Percentiles rank a stretch among this genome's conserved stretches.
phyloP scores from a whole-genome alignment of 2,329 filamentous ascomycete species.

The Didymella segeticola region DNA sequence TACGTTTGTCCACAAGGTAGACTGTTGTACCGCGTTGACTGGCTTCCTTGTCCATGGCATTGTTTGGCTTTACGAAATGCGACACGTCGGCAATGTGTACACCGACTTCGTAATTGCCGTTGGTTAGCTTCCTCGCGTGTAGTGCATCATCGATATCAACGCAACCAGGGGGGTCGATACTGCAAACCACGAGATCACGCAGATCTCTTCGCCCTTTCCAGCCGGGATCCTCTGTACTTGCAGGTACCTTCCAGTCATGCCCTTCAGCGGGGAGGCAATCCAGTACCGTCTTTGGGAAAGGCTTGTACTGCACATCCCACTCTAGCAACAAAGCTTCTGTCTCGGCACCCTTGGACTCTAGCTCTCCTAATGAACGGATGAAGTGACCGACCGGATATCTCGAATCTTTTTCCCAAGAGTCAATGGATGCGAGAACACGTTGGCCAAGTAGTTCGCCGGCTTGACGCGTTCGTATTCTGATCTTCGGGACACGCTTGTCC shows the following conservation, averaged over 20 bases:
- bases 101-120: conserved; percentile 94
- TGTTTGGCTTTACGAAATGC: conserved; percentile 96
- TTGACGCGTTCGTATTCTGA: conserved; percentile 88
- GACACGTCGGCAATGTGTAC: conserved; percentile 99
- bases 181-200: conserved; percentile 87
- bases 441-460: conserved; percentile 88
- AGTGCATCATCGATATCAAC: conserved; percentile 98
- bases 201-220: conserved; percentile 88
- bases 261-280: conserved; percentile 92
- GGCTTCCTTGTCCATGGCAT: conserved; percentile 95
- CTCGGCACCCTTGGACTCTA: conserved; percentile 97
- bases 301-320: conserved; percentile 96
- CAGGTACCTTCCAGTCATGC: conserved; percentile 90
- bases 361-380: conserved; percentile 86
- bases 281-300: conserved; percentile 93
- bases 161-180: conserved; percentile 94
- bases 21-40: conserved; percentile 94
- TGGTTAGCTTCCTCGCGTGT: conserved; percentile 82
- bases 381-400: conserved; percentile 94
- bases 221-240: conserved; percentile 78
- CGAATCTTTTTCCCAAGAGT: conserved; percentile 93
- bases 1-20: conserved; percentile 97
- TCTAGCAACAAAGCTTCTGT: conserved; percentile 93
- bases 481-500: conserved; percentile 98
- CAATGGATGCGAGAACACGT: conserved; percentile 89